These are phyloP conservation scores for Hagleromyces aurorensis DNA, from an alignment of 805 yeast species.

Conservation along the genomic window DNA sequence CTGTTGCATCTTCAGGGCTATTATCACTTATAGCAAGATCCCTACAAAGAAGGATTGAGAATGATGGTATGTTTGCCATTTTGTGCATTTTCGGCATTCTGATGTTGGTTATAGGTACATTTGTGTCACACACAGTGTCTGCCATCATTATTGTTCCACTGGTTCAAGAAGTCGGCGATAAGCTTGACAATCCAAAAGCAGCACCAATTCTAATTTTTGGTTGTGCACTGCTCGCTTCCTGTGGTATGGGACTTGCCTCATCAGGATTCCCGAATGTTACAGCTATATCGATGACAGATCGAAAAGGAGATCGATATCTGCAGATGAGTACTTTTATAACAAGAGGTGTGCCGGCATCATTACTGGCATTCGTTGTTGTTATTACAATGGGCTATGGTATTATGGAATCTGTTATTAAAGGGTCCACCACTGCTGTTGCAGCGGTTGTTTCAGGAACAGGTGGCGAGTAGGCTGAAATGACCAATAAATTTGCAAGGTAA, in stretches of 20 bases:
- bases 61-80: constrained; percentile 60
- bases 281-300: constrained; percentile 90
- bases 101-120: constrained; percentile 81
- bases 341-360: constrained; percentile 83
- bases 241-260: constrained; percentile 96
- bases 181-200: constrained; percentile 67
- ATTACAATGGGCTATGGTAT: constrained; percentile 75
- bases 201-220: constrained; percentile 36
- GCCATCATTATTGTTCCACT: constrained; percentile 88
- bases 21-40: constrained; percentile 66
- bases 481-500: too few species aligned
- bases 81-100: constrained; percentile 75
- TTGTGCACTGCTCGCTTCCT: constrained; percentile 64
- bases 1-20: constrained; percentile 86
- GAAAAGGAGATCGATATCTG: constrained; percentile 80
- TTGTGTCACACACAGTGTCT: constrained; percentile 94
- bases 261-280: constrained; percentile 98
- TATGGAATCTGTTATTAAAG: constrained; percentile 40
- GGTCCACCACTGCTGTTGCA: constrained; percentile 2
- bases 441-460: background rate
- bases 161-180: constrained; percentile 77
- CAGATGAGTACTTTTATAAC: constrained; percentile 76
- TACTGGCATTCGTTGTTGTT: constrained; percentile 64
- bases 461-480: too few species aligned
- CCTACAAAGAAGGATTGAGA: constrained; percentile 56